Conservation (phyloP, 1,139 yeast species). For the Pichiaceae sp. region DNA sequence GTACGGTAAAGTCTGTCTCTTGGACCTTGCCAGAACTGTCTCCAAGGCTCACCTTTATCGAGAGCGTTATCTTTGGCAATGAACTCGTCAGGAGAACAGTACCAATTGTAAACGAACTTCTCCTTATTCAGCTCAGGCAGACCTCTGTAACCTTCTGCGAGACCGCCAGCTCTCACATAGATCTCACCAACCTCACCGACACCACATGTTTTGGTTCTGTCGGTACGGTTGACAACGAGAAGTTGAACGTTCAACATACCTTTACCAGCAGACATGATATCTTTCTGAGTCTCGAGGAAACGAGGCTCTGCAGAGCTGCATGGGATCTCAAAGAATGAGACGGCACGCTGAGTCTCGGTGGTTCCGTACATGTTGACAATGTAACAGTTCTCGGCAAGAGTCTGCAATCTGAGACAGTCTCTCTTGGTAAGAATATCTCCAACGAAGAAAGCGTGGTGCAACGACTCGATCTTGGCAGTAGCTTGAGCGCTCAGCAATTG, state of each 20-base stretch:
- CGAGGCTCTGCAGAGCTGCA: constrained; percentile 61
- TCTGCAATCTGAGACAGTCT: constrained; percentile 87
- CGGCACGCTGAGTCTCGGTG: constrained; percentile 97
- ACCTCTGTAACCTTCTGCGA: constrained; percentile 92
- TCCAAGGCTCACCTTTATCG: constrained; percentile 53
- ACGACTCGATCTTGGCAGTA: constrained; percentile 71
- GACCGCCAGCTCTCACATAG: constrained; percentile 95
- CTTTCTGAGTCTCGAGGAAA: constrained; percentile 79
- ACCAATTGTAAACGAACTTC: constrained; percentile 90
- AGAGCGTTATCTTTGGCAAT: constrained; percentile 37
- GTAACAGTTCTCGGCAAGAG: constrained; percentile 79
- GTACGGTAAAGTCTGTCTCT: constrained; percentile 94
- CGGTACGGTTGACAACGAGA: constrained; percentile 85
- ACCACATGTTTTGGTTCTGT: constrained; percentile 85
- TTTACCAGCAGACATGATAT: constrained; percentile 95
- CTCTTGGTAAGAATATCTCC: constrained; percentile 97
- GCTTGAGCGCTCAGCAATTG: constrained; percentile 96
- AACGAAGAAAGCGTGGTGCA: constrained; percentile 96
- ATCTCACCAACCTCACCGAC: constrained; percentile 98
- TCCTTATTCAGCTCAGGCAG: constrained; percentile 81
- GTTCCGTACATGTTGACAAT: constrained; percentile 99
- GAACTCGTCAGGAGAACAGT: constrained; percentile 57
- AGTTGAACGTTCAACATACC: constrained; percentile 96
- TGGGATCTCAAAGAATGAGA: constrained; percentile 84
- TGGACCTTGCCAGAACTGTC: constrained; percentile 82